Base-by-base conservation (phyloP, 148 eudicot species). In the Vaccinium myrtillus region DNA sequence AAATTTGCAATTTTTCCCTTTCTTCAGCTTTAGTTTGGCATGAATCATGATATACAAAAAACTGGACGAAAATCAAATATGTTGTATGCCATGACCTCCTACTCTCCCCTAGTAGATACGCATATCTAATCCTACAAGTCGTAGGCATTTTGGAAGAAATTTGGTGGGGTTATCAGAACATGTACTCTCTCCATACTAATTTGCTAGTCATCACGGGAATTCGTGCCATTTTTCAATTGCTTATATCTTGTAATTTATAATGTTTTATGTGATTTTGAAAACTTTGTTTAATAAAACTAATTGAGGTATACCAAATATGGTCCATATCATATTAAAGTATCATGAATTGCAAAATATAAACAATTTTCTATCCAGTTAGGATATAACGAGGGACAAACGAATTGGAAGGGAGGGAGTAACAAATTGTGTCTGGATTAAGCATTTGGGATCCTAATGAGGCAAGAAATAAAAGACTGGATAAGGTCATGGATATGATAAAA, bases 41-140 rank as follows among this genome's bases (percentile, higher is more conserved):
- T 48, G 51, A 39, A 39, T 39, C 43, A 2, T 48, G 5, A n/a
- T 1, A 46, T 8, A 75, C 27, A 32, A 27, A 75, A 25, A 75
- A 75, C 8, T 30, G 53, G 78, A n/a, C 48, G 78, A 75, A 75
- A 48, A 73, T 73, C 6, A 11, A 73, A 73, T 18, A 13, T 43
- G 75, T 70, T 70, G 77, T 36, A 73, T 4, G n/a, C 50, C 77
- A 73, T 73, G 77, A 73, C 77, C 50, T 73, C 50, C 77, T 73
- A 73, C n/a, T 73, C 77, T 73, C 49, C 50, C 39, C 15, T 36
- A 36, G 39, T 9, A 19, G 8, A 75, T 8, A 39, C 16, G 1
- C 8, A 9, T 43, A 39, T 6, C 77, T 39, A 39, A 3, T 39
- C 43, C 43, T 39, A 39, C 21, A 73, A 13, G 48, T 30, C 5